Conservation (phyloP, 1,284 basidiomycete species). For the Ustilago tritici region DNA sequence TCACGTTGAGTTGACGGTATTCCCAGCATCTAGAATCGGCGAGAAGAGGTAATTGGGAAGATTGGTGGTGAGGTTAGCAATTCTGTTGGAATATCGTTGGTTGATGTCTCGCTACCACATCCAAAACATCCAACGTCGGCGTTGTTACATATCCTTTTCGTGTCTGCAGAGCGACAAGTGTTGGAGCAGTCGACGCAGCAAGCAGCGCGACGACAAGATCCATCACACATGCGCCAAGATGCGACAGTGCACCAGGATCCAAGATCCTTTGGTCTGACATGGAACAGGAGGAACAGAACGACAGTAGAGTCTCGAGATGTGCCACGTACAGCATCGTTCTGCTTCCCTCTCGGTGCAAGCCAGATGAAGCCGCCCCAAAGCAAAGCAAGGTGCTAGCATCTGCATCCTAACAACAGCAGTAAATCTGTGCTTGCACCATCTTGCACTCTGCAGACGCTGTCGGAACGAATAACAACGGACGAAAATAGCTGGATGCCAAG, state of each 20-base stretch:
- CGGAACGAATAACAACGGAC: not conserved
- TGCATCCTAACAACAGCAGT: too few relatives aligned
- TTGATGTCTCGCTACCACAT: not conserved
- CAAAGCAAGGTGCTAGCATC: too few relatives aligned
- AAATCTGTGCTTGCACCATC: too few relatives aligned
- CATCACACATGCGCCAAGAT: too few relatives aligned
- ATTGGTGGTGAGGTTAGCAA: constrained; percentile 9
- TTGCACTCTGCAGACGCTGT: not conserved
- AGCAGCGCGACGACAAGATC: not conserved
- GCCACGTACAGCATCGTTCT: too few relatives aligned
- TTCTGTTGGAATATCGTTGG: not conserved
- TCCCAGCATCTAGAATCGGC: constrained; percentile 88
- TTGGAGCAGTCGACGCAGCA: not conserved
- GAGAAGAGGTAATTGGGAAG: not conserved
- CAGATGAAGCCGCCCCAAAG: too few relatives aligned
- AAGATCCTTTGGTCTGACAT: too few relatives aligned
- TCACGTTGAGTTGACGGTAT: constrained; percentile 87
- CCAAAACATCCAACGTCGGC: not conserved
- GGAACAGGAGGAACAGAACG: too few relatives aligned
- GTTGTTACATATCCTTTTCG: not conserved
- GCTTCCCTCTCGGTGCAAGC: too few relatives aligned
- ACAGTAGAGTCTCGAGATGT: too few relatives aligned
- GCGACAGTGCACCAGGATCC: too few relatives aligned
- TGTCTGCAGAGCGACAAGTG: not conserved
- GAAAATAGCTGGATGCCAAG: constrained; percentile 3